These are phyloP conservation scores for Penicillium chermesinum DNA, from an alignment of 495 filamentous ascomycete genomes.

Conservation along the genomic window DNA sequence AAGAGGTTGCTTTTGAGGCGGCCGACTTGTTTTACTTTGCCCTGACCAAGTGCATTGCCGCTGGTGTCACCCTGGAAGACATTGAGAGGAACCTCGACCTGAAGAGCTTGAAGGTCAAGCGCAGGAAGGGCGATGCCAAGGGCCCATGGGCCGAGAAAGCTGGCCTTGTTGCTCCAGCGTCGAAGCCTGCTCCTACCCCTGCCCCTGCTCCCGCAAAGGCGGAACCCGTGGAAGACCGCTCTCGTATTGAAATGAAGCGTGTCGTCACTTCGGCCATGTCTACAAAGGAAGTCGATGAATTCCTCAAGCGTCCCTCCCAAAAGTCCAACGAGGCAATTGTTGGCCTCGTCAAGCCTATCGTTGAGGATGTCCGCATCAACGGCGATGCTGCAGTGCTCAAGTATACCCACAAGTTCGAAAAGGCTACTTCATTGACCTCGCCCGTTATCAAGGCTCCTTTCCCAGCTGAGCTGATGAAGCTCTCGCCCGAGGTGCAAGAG, in stretches of 20 bases:
- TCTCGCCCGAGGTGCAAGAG: constrained; percentile 71
- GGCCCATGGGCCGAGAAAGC: constrained; percentile 80
- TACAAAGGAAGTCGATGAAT: constrained; percentile 56
- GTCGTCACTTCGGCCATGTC: constrained; percentile 61
- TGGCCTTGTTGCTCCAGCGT: constrained; percentile 48
- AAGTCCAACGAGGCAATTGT: constrained; percentile 87
- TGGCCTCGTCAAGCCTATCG: constrained; percentile 82
- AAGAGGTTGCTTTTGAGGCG: constrained; percentile 87
- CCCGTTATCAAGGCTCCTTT: constrained; percentile 87
- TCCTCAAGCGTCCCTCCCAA: constrained; percentile 83
- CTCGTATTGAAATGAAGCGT: constrained; percentile 76
- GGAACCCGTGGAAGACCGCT: constrained; percentile 45
- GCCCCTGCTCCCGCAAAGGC: constrained; percentile 29
- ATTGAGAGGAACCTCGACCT: constrained; percentile 88
- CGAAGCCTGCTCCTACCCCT: constrained; percentile 37
- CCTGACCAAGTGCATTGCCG: constrained; percentile 75
- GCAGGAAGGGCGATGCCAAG: constrained; percentile 90
- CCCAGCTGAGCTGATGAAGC: constrained; percentile 74
- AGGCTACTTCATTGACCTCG: constrained; percentile 81
- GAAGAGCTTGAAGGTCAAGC: constrained; percentile 89
- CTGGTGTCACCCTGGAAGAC: constrained; percentile 79
- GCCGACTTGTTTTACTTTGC: constrained; percentile 96
- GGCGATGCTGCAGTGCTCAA: constrained; percentile 84
- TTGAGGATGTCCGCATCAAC: constrained; percentile 70
- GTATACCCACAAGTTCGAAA: constrained; percentile 97